These are phyloP conservation scores for Entonaema liquescens DNA, from an alignment of 495 filamentous ascomycete genomes.

Conservation along the genomic window DNA sequence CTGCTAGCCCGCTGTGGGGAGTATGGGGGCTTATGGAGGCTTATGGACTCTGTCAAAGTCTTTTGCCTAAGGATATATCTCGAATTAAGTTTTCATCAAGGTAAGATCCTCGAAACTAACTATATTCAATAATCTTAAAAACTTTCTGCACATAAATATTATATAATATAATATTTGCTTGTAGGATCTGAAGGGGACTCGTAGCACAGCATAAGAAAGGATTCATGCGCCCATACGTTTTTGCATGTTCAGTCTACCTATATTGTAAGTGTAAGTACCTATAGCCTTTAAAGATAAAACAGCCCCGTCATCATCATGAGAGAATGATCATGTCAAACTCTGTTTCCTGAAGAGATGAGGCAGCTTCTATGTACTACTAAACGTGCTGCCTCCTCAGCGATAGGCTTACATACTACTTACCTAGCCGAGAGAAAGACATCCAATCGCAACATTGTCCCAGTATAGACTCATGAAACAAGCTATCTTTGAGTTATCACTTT, in stretches of 20 bases:
- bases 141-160: neutral
- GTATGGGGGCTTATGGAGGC: neutral
- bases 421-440: neutral
- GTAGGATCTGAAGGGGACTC: neutral
- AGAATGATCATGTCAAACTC: neutral
- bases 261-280: neutral
- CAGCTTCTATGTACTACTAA: neutral
- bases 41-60: neutral
- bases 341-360: neutral
- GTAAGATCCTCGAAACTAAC: too few species aligned
- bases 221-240: neutral
- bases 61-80: neutral
- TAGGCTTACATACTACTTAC: neutral
- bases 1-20: conserved; percentile 14
- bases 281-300: neutral
- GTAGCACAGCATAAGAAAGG: conserved; percentile 1
- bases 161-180: neutral
- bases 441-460: conserved; percentile 29
- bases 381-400: neutral
- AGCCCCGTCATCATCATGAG: neutral
- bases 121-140: too few species aligned
- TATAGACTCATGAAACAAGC: neutral
- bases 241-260: neutral
- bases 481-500: neutral
- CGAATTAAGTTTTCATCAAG: neutral